These are phyloP conservation scores for Metschnikowia matae DNA, from an alignment of 805 yeast species.

Conservation along the genomic window DNA sequence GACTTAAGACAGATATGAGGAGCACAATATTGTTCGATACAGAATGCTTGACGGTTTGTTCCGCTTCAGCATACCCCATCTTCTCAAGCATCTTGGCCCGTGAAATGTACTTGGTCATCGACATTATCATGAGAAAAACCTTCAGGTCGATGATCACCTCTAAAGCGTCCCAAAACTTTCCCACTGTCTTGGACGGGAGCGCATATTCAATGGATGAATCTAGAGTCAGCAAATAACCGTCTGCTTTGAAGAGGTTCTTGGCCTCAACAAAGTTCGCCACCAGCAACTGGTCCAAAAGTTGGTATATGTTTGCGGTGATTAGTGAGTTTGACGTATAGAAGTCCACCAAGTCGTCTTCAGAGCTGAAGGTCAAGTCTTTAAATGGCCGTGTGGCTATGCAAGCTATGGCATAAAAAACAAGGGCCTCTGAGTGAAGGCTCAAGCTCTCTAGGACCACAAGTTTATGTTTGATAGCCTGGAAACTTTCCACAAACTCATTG, in stretches of 20 bases:
- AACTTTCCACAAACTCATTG: conserved; percentile 23
- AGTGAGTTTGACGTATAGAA: conserved; percentile 11
- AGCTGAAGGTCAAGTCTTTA: conserved; percentile 18
- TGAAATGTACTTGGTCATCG: conserved; percentile 23
- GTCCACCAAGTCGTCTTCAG: conserved; percentile 20
- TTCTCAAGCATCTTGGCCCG: conserved; percentile 20
- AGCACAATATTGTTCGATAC: conserved; percentile 22
- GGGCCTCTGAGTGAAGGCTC: conserved; percentile 12
- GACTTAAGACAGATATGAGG: conserved; percentile 22
- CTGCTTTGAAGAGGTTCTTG: conserved; percentile 7
- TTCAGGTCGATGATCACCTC: conserved; percentile 29
- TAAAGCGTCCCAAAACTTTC: conserved; percentile 22
- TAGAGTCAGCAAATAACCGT: not conserved
- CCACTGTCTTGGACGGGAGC: conserved; percentile 10
- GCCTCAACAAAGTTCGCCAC: conserved; percentile 19
- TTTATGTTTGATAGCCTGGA: conserved; percentile 14
- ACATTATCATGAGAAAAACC: conserved; percentile 26
- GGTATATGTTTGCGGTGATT: conserved; percentile 6
- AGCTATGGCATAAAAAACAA: conserved; percentile 24
- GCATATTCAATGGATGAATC: conserved; percentile 10
- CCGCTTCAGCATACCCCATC: conserved; percentile 24
- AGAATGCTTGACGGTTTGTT: conserved; percentile 4
- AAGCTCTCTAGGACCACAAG: conserved; percentile 1
- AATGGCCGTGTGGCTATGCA: conserved; percentile 28
- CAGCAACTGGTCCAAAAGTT: conserved; percentile 21